phyloP scores from a whole-genome alignment of 768 basidiomycete species.

The Mrakia gelida region DNA sequence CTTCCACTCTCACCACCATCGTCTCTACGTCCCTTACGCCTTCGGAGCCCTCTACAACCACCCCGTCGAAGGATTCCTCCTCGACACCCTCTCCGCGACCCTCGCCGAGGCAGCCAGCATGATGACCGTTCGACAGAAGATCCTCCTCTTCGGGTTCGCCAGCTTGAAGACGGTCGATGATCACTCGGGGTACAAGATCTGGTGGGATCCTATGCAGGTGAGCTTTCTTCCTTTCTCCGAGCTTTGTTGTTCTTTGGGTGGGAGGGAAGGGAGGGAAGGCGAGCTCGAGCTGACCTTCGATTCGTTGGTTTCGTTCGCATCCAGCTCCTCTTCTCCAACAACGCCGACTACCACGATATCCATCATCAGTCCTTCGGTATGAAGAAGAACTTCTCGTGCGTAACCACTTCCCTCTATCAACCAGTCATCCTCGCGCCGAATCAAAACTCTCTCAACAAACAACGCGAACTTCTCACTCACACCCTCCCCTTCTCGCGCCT shows the following conservation, averaged over 20 bases:
- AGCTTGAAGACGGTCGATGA: slow-evolving; percentile 70
- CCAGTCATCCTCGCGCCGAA: too few species aligned
- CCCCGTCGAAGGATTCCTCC: slow-evolving; percentile 81
- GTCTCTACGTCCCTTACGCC: slow-evolving; percentile 93
- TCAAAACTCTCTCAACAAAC: too few species aligned
- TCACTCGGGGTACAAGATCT: slow-evolving; percentile 84
- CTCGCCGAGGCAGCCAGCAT: slow-evolving; percentile 65
- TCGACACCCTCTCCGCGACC: slow-evolving; percentile 76
- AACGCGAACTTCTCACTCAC: too few species aligned
- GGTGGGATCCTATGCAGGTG: slow-evolving; percentile 71
- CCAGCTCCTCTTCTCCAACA: slow-evolving; percentile 78
- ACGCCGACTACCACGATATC: slow-evolving; percentile 96
- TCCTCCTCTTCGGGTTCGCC: slow-evolving; percentile 59
- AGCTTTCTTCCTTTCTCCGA: background rate
- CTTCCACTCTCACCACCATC: slow-evolving; percentile 90
- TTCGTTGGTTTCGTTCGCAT: background rate
- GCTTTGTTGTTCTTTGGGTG: too few species aligned
- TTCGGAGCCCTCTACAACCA: slow-evolving; percentile 98
- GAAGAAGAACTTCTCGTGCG: slow-evolving; percentile 86
- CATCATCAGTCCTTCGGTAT: slow-evolving; percentile 91
- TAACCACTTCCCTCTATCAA: slow-evolving; percentile 11
- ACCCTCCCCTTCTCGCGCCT: background rate
- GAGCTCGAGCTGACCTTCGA: background rate
- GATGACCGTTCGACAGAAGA: slow-evolving; percentile 76
- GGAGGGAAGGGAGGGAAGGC: background rate